Conservation (phyloP, 108 stramenopile genomes). For the Aurantiochytrium sp. region DNA sequence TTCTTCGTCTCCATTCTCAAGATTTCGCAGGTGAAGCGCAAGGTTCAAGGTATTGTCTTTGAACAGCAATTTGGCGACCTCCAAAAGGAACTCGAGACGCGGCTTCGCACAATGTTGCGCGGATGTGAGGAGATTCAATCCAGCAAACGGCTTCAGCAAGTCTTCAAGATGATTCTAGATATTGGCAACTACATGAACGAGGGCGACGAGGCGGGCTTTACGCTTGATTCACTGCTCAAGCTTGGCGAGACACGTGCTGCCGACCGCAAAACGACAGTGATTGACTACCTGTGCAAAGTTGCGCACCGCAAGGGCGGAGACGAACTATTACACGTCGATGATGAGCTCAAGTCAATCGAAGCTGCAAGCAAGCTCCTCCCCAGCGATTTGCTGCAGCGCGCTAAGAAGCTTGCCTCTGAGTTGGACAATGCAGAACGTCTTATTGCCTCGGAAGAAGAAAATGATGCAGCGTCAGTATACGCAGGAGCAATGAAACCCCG, state of each 20-base stretch:
- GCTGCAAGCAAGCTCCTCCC: background rate
- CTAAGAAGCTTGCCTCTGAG: background rate
- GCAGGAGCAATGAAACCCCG: background rate
- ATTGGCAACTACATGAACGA: slow-evolving; percentile 6
- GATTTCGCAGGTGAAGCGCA: background rate
- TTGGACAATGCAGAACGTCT: background rate
- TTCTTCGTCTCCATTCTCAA: background rate
- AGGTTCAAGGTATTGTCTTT: background rate
- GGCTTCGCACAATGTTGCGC: background rate
- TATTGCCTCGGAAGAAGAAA: background rate
- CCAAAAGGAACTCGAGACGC: background rate
- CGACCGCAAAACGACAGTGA: slow-evolving; percentile 45
- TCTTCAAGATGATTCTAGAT: background rate
- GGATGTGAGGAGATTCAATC: background rate
- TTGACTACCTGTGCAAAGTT: slow-evolving; percentile 41
- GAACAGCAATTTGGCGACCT: background rate
- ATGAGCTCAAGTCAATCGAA: background rate
- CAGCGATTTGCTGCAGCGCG: background rate
- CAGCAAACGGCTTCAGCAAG: background rate
- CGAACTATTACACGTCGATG: background rate
- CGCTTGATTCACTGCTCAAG: slow-evolving; percentile 46
- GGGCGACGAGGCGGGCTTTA: slow-evolving; percentile 37
- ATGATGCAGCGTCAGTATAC: background rate
- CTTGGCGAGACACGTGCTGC: slow-evolving; percentile 38
- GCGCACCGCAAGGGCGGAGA: slow-evolving; percentile 29